Evolutionary conservation across 2,329 filamentous ascomycete genomes (phyloP), one percentile per base, ranked within the genome.

Genomic region (Diaporthe helianthi): DNA sequence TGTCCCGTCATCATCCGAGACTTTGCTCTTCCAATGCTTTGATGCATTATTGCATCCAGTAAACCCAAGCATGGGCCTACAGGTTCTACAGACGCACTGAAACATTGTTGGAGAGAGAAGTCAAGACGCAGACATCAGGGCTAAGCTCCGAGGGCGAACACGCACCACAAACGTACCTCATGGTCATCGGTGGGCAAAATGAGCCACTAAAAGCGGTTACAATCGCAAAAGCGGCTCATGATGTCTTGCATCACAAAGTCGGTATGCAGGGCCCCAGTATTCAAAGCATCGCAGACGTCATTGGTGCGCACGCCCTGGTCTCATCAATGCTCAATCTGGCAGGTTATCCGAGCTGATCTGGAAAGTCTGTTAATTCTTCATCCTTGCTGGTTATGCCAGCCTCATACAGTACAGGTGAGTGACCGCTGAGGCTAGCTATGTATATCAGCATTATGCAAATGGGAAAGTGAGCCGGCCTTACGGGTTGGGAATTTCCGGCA

Each of bases 61-160:
- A 10, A 33, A 10, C 58, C 13, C 41, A 47, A 22, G 58, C 29
- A 22, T 33, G 19, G 41, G 19, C 58, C 22, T 46, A 22, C 41
- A 33, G 58, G 58, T 38, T 61, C 29, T 24, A 47, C 26, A 7
- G 58, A 31, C 19, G 26, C 38, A 61, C 26, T 61, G 55, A 61
- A 61, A 61, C 55, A 44, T 26, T 47, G 38, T 61, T 22, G n/a
- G n/a, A 61, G 55, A 61, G 41, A 61, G 55, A 10, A 15, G 36
- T 61, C 12, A 31, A 60, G 54, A 44, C 4, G 36, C 36, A 29
- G 24, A 22, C 22, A 12, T 44, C 36, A 60, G 54, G 54, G 54
- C 54, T 60, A 36, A 60, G 54, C 36, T 31, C 24, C 26, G n/a
- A 17, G 54, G 54, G 54, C 36, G 41, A 38, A 29, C 17, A 13